Base-by-base conservation (phyloP, 805 yeast species). In the Clavispora asparagi region DNA sequence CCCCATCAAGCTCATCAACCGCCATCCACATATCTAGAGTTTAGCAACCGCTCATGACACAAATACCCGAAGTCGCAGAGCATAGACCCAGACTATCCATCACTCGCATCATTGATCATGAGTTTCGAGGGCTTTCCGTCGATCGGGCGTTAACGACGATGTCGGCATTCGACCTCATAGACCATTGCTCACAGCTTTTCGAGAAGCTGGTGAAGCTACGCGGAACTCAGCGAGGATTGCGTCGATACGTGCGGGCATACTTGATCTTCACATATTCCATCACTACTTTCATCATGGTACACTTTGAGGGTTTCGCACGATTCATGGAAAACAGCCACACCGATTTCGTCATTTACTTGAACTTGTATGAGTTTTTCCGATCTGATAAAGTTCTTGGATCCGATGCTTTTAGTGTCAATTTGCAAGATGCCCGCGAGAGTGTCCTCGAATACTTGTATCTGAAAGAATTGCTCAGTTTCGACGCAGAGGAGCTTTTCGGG, bases 221-320 rank as follows among this genome's bases (percentile, higher is more conserved):
- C n/a, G 49, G 52, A 16, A 47, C 54, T 9, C 52, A 53, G 14
- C 44, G 56, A 25, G 61, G 60, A 30, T 45, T 63, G 29, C 54
- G 52, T 35, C 39, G 42, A 38, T 71, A 69, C 52, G 60, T 69
- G 29, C 62, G 61, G 46, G 73, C 74, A 6, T 71, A 61, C 55
- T 57, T 71, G 46, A 65, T 71, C 30, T 68, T 71, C 59, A 69
- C 67, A 54, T 71, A 71, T 52, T 71, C 68, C 51, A 67, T 71
- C 40, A 71, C 68, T 50, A 66, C 70, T 47, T 68, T 69, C 48
- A 64, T 71, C 42, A 68, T 71, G 71, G 43, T 69, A 41, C 72
- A 71, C 49, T 71, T 68, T 57, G 59, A 63, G 43, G 77, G 77
- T 5, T 71, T 71, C 47, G 71, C 66, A 49, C 55, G 58, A 39